Evolutionary conservation across 129 eudicot genomes (phyloP).

Genomic region (Flaveria ramosissima): DNA sequence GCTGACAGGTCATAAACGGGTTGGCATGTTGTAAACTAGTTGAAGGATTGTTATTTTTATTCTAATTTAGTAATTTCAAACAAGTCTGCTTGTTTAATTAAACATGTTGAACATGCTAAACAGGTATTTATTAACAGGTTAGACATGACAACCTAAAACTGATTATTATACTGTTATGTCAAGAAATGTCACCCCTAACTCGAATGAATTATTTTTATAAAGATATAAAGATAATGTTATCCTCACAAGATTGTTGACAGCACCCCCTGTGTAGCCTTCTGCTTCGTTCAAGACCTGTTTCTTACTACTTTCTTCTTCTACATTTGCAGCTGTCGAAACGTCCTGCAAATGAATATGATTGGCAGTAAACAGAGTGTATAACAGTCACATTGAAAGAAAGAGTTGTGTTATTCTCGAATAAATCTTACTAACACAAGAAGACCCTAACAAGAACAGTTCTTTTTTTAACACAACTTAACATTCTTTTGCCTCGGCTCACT

Average conservation of each 20-base stretch:
- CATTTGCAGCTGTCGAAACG: slow-evolving; percentile 14
- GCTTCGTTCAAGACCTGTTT: slow-evolving; percentile 27
- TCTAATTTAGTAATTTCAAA: background rate
- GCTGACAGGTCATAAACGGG: background rate
- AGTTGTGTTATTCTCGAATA: background rate
- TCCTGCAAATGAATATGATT: slow-evolving; percentile 26
- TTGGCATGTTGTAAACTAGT: background rate
- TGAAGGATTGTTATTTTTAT: background rate
- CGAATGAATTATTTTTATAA: background rate
- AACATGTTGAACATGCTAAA: background rate
- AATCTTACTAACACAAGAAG: background rate
- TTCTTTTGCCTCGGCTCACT: background rate
- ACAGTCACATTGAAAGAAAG: background rate
- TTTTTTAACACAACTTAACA: background rate
- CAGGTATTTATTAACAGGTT: background rate
- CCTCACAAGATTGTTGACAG: slow-evolving; percentile 49
- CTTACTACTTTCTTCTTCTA: slow-evolving; percentile 26
- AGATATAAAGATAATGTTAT: background rate
- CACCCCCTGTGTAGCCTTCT: slow-evolving; percentile 37
- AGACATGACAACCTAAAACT: background rate
- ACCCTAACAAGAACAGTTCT: background rate
- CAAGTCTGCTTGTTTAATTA: background rate
- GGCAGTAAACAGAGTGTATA: background rate
- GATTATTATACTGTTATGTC: too few relatives aligned
- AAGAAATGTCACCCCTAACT: too few relatives aligned